Conservation (phyloP, 2,329 filamentous ascomycete genomes). For the Davidsoniella virescens region DNA sequence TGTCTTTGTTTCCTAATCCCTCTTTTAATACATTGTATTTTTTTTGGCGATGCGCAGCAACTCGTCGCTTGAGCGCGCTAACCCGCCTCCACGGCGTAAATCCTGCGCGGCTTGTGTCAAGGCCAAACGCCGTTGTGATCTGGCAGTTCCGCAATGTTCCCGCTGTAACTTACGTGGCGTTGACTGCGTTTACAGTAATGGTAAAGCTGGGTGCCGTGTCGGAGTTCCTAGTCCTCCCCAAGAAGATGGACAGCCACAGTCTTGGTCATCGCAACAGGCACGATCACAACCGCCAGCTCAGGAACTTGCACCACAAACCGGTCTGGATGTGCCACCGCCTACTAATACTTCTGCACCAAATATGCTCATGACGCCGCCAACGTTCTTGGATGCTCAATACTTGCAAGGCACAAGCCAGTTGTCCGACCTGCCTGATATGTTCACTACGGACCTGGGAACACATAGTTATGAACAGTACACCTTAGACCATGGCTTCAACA, state of each 20-base stretch:
- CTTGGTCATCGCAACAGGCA: background rate
- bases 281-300: background rate
- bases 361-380: background rate
- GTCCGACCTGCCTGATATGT: no score
- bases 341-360: background rate
- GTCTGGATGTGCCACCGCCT: no score
- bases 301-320: background rate
- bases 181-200: conserved; percentile 27
- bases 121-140: conserved; percentile 40
- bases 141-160: conserved; percentile 32
- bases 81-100: conserved; percentile 34
- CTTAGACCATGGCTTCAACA: background rate
- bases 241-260: background rate
- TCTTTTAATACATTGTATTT: no score
- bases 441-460: no score
- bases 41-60: no score
- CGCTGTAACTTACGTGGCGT: conserved; percentile 34
- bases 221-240: background rate
- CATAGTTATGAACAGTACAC: no score
- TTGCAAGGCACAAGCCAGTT: background rate
- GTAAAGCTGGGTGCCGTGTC: background rate
- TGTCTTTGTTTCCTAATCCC: no score
- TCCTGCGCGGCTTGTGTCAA: conserved; percentile 40
- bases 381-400: background rate
- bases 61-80: conserved; percentile 21